Base-by-base conservation (phyloP, 768 basidiomycete species). In the Kwoniella sp. region DNA sequence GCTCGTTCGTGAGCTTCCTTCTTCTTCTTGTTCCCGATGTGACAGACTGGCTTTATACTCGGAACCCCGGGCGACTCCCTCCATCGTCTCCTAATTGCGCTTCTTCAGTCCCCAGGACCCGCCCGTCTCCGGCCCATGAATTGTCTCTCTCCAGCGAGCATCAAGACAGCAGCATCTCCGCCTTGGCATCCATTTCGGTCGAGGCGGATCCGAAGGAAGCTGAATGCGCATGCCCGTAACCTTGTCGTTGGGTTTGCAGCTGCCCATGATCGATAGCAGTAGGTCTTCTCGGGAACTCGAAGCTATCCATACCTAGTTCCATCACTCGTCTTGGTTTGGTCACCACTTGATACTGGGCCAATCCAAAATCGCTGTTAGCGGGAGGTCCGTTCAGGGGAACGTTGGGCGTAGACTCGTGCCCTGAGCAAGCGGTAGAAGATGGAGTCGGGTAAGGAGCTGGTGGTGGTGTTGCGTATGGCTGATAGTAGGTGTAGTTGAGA, bases 291-390 rank as follows among this genome's bases (percentile, higher is more conserved):
- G 41, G 41, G 41, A 53, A 20, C 31, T 60, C 58, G 20, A 60
- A 23, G 7, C 34, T 50, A 8, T 37, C 41, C 48, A 51, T 9
- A 25, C 30, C 28, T 17, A 45, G 41, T 20, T 47, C 45, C 48
- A 61, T 54, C n/a, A 17, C 60, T 51, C 60, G 23, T 23, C 52
- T 54, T 41, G 13, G n/a, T 11, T 31, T 23, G 26, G 51, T 38
- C 2, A 61, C 52, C 22, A 61, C 51, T 23, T 61, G 60, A 45
- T 61, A 61, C 38, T 61, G 60, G 15, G 51, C 60, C 38, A 61
- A 45, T 11, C 52, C 60, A 41, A 23, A 57, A 31, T 26, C 45
- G 15, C 45, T 61, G 37, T 23, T 54, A 45, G 29, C 26, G 31
- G 59, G 25, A 51, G 50, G 50, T 51, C 22, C 26, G 50, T 51